A percentile compares a stretch with the other conserved stretches of the same genome.
These are phyloP conservation scores for Epicoccum sorghinum DNA, from an alignment of 2,329 filamentous ascomycete genomes.

Conservation along the genomic window DNA sequence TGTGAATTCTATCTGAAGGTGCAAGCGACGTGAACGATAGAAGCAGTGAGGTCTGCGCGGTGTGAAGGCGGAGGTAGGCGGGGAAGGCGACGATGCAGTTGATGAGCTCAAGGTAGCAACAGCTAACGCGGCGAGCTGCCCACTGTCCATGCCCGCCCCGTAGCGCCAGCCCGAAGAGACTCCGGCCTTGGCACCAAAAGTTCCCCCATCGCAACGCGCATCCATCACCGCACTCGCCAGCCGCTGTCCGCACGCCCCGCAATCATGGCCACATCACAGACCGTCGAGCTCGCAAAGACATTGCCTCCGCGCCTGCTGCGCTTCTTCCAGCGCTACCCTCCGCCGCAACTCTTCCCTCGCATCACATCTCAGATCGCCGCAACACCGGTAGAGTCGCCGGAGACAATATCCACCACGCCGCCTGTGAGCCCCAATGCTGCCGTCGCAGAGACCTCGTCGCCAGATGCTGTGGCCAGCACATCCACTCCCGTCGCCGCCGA, in stretches of 20 bases:
- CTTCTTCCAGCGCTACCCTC: constrained; percentile 91
- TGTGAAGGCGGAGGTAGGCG: neutral
- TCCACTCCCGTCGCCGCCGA: constrained; percentile 7
- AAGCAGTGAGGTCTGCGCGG: neutral
- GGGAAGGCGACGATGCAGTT: neutral
- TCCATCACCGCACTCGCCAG: neutral
- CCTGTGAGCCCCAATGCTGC: constrained; percentile 46
- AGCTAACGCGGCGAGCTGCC: constrained; percentile 28
- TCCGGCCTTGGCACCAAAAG: constrained; percentile 10
- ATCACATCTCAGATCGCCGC: constrained; percentile 23
- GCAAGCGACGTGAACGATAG: neutral
- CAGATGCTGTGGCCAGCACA: constrained; percentile 14
- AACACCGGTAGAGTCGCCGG: constrained; percentile 18
- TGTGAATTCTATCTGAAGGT: constrained; percentile 3
- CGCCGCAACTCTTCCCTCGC: constrained; percentile 57
- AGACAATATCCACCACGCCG: constrained; percentile 24
- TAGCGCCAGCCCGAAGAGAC: neutral
- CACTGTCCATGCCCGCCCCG: constrained; percentile 1
- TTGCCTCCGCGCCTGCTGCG: constrained; percentile 79
- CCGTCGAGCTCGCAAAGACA: constrained; percentile 66
- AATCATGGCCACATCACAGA: constrained; percentile 38
- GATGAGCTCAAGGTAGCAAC: constrained; percentile 20
- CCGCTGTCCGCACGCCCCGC: neutral
- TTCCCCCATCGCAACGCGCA: neutral
- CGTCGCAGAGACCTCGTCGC: constrained; percentile 39